Conservation (phyloP, 108 stramenopile species). For the Discostella pseudostelligera region DNA sequence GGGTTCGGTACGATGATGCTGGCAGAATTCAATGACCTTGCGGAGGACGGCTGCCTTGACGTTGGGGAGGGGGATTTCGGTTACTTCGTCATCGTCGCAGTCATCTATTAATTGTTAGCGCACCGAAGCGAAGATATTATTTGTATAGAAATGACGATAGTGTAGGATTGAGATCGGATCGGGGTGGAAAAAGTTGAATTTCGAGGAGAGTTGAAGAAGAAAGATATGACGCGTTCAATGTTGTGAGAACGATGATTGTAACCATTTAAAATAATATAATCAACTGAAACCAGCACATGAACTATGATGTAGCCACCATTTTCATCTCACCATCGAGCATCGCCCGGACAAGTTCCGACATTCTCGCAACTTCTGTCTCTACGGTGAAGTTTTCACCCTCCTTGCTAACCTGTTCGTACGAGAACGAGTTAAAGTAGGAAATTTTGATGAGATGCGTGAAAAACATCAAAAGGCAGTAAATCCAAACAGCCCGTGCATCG, state of each 20-base stretch:
- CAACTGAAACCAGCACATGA: too few relatives aligned
- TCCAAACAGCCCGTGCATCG: not conserved
- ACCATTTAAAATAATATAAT: too few relatives aligned
- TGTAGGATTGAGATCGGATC: not conserved
- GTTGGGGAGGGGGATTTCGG: conserved; percentile 98
- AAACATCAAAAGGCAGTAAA: too few relatives aligned
- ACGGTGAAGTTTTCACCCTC: conserved; percentile 97
- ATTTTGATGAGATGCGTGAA: not conserved
- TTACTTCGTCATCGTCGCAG: conserved; percentile 80
- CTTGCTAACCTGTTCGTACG: conserved; percentile 72
- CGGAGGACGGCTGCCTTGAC: conserved; percentile 93
- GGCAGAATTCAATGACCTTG: conserved; percentile 99
- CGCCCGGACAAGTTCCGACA: conserved; percentile 97
- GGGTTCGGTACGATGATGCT: conserved; percentile 90
- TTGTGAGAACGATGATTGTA: too few relatives aligned
- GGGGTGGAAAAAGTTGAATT: not conserved
- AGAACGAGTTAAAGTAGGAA: not conserved
- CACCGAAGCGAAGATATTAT: not conserved
- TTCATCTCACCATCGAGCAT: conserved; percentile 87
- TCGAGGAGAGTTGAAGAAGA: too few relatives aligned
- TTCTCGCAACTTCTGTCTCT: conserved; percentile 88
- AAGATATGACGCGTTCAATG: too few relatives aligned
- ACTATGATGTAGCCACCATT: too few relatives aligned
- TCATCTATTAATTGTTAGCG: conserved; percentile 47
- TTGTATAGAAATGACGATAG: conserved; percentile 8